Base-by-base conservation (phyloP, 805 yeast species). In the Cyberlindnera suaveolens region DNA sequence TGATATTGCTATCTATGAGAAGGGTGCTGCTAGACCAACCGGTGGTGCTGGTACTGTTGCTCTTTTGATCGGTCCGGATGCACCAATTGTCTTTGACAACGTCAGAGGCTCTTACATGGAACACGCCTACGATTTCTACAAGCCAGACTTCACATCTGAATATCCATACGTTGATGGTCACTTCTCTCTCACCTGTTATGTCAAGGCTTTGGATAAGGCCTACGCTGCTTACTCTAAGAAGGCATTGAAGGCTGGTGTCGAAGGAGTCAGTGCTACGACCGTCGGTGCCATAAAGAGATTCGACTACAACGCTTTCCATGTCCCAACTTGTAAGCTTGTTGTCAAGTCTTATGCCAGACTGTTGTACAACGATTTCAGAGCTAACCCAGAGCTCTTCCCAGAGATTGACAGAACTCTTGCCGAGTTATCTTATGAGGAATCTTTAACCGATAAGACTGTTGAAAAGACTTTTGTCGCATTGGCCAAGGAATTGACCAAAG, bases 41-140 rank as follows among this genome's bases (percentile, higher is more conserved):
- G 99, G 99, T 66, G 99, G 99, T 72, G 97, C 95, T 43, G 99
- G 99, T 64, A 76, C 95, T 38, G 95, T 91, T 47, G 99, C 99
- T 36, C 58, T 93, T 62, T 79, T 85, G 64, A 86, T 93, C 58
- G 99, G 99, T 40, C 96, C 98, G 41, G 96, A 93, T 63, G 97
- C 99, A 34, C 99, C 99, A 53, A 76, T 93, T 54, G 96, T 87
- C 34, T 82, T 93, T 57, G 98, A 93, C 57, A 70, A 83, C 36
- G 77, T 80, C 47, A 87, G 93, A 71, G 98, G 98, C 51, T 77
- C 96, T 18, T 86, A 72, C 75, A 86, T 93, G 95, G 91, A 87
- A 68, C 96, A 93, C 64, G 96, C 93, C 36, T 93, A 93, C 68
- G 99, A 93, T 71, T 90, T 93, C 72, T 93, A 91, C 75, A 91